Evolutionary conservation across 2,329 filamentous ascomycete species (phyloP), one percentile per base, ranked within the genome.

Genomic region (Cryphonectria carpinicola): DNA sequence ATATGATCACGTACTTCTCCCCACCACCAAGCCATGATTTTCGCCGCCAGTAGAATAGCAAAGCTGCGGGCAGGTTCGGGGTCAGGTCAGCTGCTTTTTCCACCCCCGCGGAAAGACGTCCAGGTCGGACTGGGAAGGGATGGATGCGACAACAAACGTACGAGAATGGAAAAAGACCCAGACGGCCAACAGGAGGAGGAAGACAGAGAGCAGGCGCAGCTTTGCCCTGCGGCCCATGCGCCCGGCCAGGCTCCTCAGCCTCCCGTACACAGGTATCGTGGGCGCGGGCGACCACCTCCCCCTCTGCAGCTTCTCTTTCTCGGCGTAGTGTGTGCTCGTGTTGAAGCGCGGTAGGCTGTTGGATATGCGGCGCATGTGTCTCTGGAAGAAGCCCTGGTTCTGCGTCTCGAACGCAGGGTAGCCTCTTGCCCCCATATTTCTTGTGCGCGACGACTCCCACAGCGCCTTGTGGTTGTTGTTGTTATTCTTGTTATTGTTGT

Each of bases 1-100:
- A 85, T 73, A 99, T 94, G 68, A 99, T 92, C 74, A 99, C 96
- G 78, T 92, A 95, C 78, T 97, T 98, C 78, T 91, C 90, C 28
- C 96, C 96, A 65, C 93, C 93, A 66, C 95, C 95, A 4, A 97
- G 85, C 81, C 87, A 87, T 49, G 90, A 83, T 63, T 91, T 87
- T 82, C 93, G 87, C 77, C 94, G 89, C 84, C 93, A 97, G 79
- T 83, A 82, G 75, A 88, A 88, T 46, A 85, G 76, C 6, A 89
- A 78, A 35, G 86, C 86, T 88, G 75, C 58, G 2, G n/a, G 11
- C 11, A 41, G 10, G 74, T 81, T 81, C 73, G 82, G 77, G 54
- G 54, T n/a, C 17, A 49, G 19, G 43, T 49, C 6, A 49, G 43
- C 22, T 39, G 8, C 32, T 39, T 39, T 39, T 10, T 39, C 28